Conservation (phyloP, 78 protist species). For the Creolimax fragrantissima region DNA sequence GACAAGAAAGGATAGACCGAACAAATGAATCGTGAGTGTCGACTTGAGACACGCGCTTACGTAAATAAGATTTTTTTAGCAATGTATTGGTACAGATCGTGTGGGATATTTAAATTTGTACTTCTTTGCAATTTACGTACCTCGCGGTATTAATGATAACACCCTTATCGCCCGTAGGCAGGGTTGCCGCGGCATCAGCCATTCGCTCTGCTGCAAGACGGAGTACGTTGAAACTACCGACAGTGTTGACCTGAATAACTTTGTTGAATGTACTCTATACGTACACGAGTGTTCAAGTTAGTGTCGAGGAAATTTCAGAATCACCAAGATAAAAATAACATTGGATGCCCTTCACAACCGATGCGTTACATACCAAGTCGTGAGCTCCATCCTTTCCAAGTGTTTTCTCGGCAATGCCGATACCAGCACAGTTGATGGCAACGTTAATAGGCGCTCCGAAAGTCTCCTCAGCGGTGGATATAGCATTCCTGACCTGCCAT, state of each 20-base stretch:
- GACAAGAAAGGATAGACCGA: no score
- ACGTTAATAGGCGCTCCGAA: constrained; percentile 44
- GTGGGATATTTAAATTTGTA: no score
- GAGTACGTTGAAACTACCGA: constrained; percentile 68
- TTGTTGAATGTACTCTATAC: neutral
- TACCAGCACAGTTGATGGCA: constrained; percentile 75
- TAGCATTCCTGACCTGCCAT: neutral
- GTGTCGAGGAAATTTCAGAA: no score
- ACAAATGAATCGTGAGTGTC: no score
- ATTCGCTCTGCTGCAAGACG: constrained; percentile 52
- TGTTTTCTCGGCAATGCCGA: constrained; percentile 31
- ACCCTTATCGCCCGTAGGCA: constrained; percentile 37
- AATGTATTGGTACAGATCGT: no score
- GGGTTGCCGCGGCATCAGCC: constrained; percentile 31
- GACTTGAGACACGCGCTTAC: no score
- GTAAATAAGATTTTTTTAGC: no score
- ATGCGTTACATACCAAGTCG: neutral
- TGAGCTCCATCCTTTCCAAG: neutral
- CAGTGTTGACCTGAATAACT: constrained; percentile 35
- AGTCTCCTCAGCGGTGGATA: neutral
- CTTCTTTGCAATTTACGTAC: no score
- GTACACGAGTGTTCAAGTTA: no score
- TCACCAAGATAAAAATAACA: no score
- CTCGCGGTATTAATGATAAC: constrained; percentile 63
- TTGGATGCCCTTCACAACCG: no score